These are phyloP conservation scores for Tulasnella sp. DNA, from an alignment of 768 basidiomycete species.

Conservation along the genomic window DNA sequence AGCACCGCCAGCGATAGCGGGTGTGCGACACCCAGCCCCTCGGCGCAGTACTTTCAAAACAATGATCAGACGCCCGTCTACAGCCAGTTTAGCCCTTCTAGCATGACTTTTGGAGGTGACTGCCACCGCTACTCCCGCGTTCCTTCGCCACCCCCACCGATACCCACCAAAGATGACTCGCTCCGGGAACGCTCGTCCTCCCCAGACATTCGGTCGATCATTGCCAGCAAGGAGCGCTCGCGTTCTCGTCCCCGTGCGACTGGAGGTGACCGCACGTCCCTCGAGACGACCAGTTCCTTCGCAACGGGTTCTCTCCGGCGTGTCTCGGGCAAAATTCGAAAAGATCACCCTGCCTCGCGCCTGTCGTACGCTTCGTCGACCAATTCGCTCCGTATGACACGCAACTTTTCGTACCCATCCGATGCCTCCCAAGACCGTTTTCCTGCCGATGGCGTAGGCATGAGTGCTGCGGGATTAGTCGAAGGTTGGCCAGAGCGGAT, in stretches of 20 bases:
- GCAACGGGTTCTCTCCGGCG: background rate
- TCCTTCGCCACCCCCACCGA: background rate
- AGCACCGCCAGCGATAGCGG: background rate
- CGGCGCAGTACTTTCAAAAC: no score
- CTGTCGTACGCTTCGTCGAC: conserved; percentile 2
- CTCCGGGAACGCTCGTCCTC: background rate
- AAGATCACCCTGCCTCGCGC: background rate
- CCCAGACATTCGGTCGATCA: background rate
- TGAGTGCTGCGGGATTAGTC: no score
- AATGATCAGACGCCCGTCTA: no score
- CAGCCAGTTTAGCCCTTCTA: conserved; percentile 1
- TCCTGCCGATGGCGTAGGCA: background rate
- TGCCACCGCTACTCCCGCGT: background rate
- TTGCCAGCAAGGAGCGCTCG: background rate
- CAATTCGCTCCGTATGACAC: conserved; percentile 1
- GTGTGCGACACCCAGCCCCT: no score
- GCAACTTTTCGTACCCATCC: conserved; percentile 7
- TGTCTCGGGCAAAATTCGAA: background rate
- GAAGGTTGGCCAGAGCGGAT: no score
- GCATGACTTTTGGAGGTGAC: conserved; percentile 11
- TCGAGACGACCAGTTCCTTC: background rate
- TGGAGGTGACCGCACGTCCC: background rate
- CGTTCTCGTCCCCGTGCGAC: conserved; percentile 1
- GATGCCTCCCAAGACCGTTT: background rate
- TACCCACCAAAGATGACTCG: conserved; percentile 1